These are phyloP conservation scores for Gracilaria gracilis DNA, from an alignment of 23 red algal species.

Conservation along the genomic window DNA sequence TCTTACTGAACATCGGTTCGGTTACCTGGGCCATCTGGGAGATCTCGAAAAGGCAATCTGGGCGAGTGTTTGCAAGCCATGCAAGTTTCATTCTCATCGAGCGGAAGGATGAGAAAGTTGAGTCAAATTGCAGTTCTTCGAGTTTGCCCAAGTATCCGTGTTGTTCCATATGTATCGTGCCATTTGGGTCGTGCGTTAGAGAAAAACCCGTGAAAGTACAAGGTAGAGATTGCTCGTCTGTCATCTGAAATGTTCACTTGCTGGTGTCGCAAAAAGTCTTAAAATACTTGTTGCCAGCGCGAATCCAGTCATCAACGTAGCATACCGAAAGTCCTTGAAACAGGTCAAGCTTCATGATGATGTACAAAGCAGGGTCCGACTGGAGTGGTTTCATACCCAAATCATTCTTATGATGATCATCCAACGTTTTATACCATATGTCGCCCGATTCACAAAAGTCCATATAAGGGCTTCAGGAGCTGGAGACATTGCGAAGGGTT, in stretches of 20 bases:
- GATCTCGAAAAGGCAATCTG: constrained; percentile 2
- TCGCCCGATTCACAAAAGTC: constrained; percentile 36
- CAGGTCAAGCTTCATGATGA: background rate
- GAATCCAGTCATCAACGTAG: constrained; percentile 33
- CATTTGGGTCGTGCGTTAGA: background rate
- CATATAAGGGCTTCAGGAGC: constrained; percentile 20
- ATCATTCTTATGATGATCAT: constrained; percentile 19
- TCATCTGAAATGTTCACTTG: constrained; percentile 4
- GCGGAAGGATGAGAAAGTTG: background rate
- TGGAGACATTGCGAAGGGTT: constrained; percentile 32
- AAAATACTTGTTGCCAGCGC: constrained; percentile 10
- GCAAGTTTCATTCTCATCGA: constrained; percentile 16
- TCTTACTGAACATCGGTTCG: background rate
- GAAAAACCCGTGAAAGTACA: constrained; percentile 10
- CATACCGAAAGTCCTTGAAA: constrained; percentile 3
- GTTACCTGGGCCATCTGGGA: constrained; percentile 1
- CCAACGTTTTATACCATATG: constrained; percentile 21
- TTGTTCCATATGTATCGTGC: background rate
- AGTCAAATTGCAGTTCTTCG: background rate
- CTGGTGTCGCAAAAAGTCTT: background rate
- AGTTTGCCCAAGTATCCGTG: constrained; percentile 1
- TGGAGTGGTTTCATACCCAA: constrained; percentile 21
- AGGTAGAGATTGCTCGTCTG: background rate
- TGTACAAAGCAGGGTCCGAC: constrained; percentile 36
- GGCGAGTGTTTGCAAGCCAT: background rate